Base-by-base conservation (phyloP, 208 protist species). In the Herpetomonas tarakana region DNA sequence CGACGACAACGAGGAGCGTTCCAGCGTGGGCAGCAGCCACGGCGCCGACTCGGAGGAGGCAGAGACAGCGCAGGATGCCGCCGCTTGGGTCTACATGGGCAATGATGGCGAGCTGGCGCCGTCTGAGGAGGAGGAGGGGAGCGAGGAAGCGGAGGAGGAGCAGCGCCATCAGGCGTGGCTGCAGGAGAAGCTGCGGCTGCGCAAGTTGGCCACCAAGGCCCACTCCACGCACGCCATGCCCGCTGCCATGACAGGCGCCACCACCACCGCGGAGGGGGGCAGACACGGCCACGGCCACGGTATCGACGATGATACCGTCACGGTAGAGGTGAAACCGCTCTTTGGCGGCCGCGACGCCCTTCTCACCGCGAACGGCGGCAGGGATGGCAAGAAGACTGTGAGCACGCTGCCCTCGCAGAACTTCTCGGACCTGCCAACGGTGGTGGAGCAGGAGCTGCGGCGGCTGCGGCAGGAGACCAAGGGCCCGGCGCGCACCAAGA, bases 251-350 rank as follows among this genome's bases (percentile, higher is more conserved):
- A 58, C 65, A 21, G 68, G 62, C 22, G 66, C n/a, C n/a, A 30
- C 30, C 19, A 47, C 16, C 19, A 12, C 18, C 21, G 52, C 2
- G 2, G 30, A 58, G 1, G 39, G 24, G 3, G 27, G 22, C 0
- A 22, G 6, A 45, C 29, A 2, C 12, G 59, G 29, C 26, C 24
- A 2, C 31, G 14, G 56, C 19, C 11, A 25, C 16, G 53, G 28
- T 22, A 45, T 80, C 16, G 86, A 84, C 57, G 71, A 77, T 30
- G 81, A 85, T 19, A 71, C 59, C 24, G 78, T 83, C 24, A 86
- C 74, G 31, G 88, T 94, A 39, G 84, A 88, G 58, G 83, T 94
- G 67, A 80, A 86, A 62, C 84, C 84, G 28, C 74, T 93, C 9
- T 81, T 88, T 58, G 73, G 67, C n/a, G 52, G 41, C 16, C 27